Percentiles rank a stretch among this genome's conserved stretches.
Conservation (phyloP, 2,329 filamentous ascomycete genomes). For the Hyphodiscus sp. region DNA sequence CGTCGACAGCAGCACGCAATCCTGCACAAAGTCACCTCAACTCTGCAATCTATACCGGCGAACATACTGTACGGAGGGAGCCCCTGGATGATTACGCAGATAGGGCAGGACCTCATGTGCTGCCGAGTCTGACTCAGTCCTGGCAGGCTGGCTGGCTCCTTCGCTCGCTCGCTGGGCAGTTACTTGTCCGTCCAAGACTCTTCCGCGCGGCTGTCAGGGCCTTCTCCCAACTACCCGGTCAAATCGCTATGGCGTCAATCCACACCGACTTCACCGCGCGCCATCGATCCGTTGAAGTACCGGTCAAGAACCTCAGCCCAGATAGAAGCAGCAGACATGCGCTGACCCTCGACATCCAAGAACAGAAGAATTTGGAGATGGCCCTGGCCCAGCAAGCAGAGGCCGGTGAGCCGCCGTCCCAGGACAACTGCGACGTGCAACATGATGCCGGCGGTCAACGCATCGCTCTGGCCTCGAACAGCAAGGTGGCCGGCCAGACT, state of each 20-base stretch:
- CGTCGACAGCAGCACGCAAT: background rate
- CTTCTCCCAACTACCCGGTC: background rate
- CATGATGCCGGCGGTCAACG: slow-evolving; percentile 17
- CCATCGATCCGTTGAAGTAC: slow-evolving; percentile 25
- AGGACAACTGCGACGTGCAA: slow-evolving; percentile 22
- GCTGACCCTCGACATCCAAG: slow-evolving; percentile 13
- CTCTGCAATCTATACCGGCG: background rate
- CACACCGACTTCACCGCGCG: slow-evolving; percentile 16
- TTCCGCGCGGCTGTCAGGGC: background rate
- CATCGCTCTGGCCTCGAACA: slow-evolving; percentile 24
- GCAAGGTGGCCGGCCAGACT: slow-evolving; percentile 25
- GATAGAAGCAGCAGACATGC: slow-evolving; percentile 5
- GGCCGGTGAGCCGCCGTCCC: slow-evolving; percentile 18
- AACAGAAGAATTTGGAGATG: slow-evolving; percentile 4
- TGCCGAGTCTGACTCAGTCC: background rate
- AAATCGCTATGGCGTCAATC: slow-evolving; percentile 21
- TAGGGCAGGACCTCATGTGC: slow-evolving; percentile 3
- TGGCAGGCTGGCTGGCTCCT: no score
- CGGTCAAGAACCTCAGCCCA: slow-evolving; percentile 9
- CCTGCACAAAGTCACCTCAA: background rate
- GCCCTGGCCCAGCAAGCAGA: slow-evolving; percentile 6
- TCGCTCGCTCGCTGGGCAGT: no score
- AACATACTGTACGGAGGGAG: background rate
- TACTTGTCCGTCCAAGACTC: background rate
- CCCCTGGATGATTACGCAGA: slow-evolving; percentile 1